phyloP scores from a whole-genome alignment of 768 basidiomycete genomes.

The Pleurotus cornucopiae region DNA sequence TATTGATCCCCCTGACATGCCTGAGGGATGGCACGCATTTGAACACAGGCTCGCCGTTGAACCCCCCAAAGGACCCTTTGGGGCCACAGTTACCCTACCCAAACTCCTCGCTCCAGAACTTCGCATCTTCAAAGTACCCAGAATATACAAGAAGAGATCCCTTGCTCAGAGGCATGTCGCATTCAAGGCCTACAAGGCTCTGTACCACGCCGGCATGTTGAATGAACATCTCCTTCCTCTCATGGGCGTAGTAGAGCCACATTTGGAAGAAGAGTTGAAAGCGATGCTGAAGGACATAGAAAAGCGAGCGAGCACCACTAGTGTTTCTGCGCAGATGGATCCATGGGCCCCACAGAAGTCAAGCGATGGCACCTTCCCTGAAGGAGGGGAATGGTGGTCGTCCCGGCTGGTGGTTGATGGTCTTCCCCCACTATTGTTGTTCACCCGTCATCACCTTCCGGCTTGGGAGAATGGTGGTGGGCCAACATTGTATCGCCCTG shows the following conservation, averaged over 20 bases:
- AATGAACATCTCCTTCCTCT: conserved; percentile 71
- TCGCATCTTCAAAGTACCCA: conserved; percentile 46
- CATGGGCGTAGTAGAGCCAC: conserved; percentile 46
- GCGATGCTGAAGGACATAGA: conserved; percentile 60
- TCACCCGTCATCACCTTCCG: conserved; percentile 39
- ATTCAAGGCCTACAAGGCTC: conserved; percentile 59
- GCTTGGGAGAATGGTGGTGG: conserved; percentile 31
- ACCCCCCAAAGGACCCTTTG: conserved; percentile 48
- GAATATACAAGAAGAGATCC: conserved; percentile 47
- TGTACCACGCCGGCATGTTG: conserved; percentile 57
- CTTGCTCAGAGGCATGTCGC: conserved; percentile 70
- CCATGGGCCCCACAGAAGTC: conserved; percentile 46
- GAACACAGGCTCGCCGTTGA: conserved; percentile 16
- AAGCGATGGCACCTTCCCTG: background rate
- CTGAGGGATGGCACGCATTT: conserved; percentile 56
- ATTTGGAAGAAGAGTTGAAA: conserved; percentile 60
- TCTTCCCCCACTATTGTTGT: conserved; percentile 43
- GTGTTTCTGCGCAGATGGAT: conserved; percentile 56
- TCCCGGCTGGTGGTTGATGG: conserved; percentile 46
- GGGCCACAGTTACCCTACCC: conserved; percentile 63
- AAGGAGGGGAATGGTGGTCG: conserved; percentile 41
- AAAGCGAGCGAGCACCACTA: conserved; percentile 51
- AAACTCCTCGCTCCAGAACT: conserved; percentile 45
- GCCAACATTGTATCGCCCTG: conserved; percentile 46
- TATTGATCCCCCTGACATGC: conserved; percentile 60